These are phyloP conservation scores for Litchi chinensis DNA, from an alignment of 345 rosid genomes.

Conservation along the genomic window DNA sequence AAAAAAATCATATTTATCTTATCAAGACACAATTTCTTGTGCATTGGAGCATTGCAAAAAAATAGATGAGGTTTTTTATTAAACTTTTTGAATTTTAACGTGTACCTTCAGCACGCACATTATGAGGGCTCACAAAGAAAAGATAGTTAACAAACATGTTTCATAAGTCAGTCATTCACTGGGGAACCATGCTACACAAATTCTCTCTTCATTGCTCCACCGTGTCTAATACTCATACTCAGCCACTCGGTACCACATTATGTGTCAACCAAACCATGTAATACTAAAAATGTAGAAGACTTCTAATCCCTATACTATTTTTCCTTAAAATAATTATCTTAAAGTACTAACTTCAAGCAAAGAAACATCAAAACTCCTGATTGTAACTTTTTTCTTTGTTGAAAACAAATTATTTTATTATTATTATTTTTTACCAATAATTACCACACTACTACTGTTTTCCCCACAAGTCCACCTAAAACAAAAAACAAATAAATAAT, in stretches of 20 bases:
- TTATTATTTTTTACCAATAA: not conserved
- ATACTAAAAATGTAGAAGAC: not conserved
- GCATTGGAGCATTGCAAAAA: too few species aligned
- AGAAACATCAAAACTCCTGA: not conserved
- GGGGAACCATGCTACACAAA: too few species aligned
- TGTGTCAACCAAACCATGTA: not conserved
- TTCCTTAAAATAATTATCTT: not conserved
- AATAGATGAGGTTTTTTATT: too few species aligned
- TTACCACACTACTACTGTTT: not conserved
- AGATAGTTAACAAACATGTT: too few species aligned
- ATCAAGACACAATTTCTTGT: too few species aligned
- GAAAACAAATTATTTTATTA: not conserved
- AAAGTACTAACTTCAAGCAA: not conserved
- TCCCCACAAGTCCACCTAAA: not conserved
- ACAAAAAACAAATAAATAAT: not conserved
- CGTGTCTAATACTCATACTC: not conserved
- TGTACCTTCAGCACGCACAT: too few species aligned
- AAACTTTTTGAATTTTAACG: too few species aligned
- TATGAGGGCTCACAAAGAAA: too few species aligned
- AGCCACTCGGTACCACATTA: not conserved
- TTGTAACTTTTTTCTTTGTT: not conserved
- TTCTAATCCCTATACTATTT: not conserved
- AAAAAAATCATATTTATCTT: too few species aligned
- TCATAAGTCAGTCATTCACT: too few species aligned
- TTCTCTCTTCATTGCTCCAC: too few species aligned